Evolutionary conservation across 2,329 filamentous ascomycete species (phyloP), one percentile per base, ranked within the genome.

Genomic region (Ophiostoma ulmi): DNA sequence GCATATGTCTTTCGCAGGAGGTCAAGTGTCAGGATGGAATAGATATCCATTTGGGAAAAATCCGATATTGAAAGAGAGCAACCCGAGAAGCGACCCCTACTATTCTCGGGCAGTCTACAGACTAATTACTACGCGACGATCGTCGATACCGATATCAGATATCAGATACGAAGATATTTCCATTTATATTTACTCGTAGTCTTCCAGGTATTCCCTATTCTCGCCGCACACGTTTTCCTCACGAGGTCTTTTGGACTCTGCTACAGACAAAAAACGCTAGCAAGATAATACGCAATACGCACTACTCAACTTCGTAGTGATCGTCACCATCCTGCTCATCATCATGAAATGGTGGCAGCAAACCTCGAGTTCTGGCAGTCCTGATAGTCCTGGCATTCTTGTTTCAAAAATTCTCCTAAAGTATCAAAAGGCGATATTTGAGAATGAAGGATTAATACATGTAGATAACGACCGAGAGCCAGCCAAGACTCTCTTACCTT

Each of bases 291-390:
- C 44, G 44, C 44, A 44, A 44, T 17, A 44, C 39, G 39, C 39
- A 44, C 39, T 44, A 44, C 39, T 44, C 39, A 0, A 31, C 31
- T 31, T 31, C 31, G 31, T 48, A 10, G 52, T 26, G 52, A 58
- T 58, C 52, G 52, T 58, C 52, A 22, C 52, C 26, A 26, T 58
- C n/a, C 22, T 58, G 52, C 52, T 58, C 52, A 58, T 58, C 52
- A 26, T 26, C 52, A 58, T 58, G 22, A 22, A 58, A 1, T 48
- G 20, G 44, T n/a, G 20, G 44, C 44, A 17, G 44, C 44, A n/a
- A 17, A 48, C 44, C 44, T 39, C 38, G 38, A 39, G 8, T 39
- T 31, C 31, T 13, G 38, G 38, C 38, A 10, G 38, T 39, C 38
- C 38, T 39, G 38, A 13, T 39, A 39, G 31, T 31, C 31, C 31